Percentiles rank a stretch among this genome's conserved stretches.
Conservation (phyloP, 495 filamentous ascomycete genomes). For the Neurospora sublineolata region DNA sequence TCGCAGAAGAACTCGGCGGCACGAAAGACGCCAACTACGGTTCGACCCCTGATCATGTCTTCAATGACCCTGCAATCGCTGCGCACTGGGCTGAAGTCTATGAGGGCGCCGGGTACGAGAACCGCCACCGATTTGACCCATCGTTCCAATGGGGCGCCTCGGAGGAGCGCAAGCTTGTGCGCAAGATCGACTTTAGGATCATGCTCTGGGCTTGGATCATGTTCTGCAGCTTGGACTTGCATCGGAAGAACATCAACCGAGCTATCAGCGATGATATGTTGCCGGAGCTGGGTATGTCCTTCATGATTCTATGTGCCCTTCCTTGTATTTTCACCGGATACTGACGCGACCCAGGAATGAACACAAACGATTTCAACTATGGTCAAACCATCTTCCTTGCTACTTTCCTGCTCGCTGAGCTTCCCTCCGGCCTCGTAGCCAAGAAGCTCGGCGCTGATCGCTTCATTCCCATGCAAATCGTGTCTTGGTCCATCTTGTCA, state of each 20-base stretch:
- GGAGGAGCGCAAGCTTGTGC: slow-evolving; percentile 37
- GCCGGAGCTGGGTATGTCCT: slow-evolving; percentile 16
- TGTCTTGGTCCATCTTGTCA: slow-evolving; percentile 32
- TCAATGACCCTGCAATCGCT: slow-evolving; percentile 17
- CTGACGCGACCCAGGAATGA: slow-evolving; percentile 20
- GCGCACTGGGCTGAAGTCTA: slow-evolving; percentile 17
- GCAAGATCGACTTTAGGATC: slow-evolving; percentile 30
- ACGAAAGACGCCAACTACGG: slow-evolving; percentile 17
- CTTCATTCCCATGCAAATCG: slow-evolving; percentile 38
- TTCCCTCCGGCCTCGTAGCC: slow-evolving; percentile 35
- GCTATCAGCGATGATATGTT: slow-evolving; percentile 36
- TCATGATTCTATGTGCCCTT: not conserved
- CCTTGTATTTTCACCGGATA: not conserved
- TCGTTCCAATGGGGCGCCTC: slow-evolving; percentile 33
- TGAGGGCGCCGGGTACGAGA: slow-evolving; percentile 36
- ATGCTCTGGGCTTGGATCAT: slow-evolving; percentile 32
- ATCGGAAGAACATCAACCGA: slow-evolving; percentile 34
- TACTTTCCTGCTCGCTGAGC: slow-evolving; percentile 36
- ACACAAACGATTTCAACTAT: slow-evolving; percentile 39
- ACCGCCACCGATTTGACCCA: slow-evolving; percentile 47
- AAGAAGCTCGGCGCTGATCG: slow-evolving; percentile 38
- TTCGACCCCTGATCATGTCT: slow-evolving; percentile 23
- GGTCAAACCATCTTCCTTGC: slow-evolving; percentile 34
- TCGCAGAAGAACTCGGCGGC: slow-evolving; percentile 1
- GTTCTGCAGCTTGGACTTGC: slow-evolving; percentile 36